Percentiles rank a stretch among this genome's conserved stretches.
phyloP scores from a whole-genome alignment of 371 early-diverging fungal species.

The Mortierella sp. region DNA sequence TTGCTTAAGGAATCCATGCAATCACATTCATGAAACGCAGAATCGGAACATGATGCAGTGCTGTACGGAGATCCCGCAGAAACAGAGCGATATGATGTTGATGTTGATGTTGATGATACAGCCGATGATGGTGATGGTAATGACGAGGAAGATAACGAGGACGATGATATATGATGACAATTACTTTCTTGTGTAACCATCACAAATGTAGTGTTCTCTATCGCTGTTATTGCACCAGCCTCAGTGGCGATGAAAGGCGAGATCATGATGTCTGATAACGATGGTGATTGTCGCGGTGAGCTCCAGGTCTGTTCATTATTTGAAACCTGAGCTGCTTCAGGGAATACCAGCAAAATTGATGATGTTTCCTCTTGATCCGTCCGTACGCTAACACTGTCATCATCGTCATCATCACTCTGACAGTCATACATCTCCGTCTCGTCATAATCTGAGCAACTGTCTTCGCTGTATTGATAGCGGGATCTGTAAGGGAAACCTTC shows the following conservation, averaged over 20 bases:
- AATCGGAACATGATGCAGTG: constrained; percentile 8
- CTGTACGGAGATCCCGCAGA: constrained; percentile 2
- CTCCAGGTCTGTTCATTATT: neutral
- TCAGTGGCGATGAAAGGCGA: neutral
- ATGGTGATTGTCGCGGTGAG: constrained; percentile 20
- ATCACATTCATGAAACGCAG: constrained; percentile 2
- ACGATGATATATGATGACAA: neutral
- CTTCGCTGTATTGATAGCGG: neutral
- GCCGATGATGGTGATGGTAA: neutral
- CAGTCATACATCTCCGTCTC: neutral
- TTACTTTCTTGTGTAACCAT: constrained; percentile 6
- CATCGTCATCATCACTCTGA: neutral
- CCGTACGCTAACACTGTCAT: neutral
- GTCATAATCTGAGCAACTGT: neutral
- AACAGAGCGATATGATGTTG: neutral
- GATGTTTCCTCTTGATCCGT: too few species aligned
- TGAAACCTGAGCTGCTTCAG: too few species aligned
- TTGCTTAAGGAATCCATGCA: neutral
- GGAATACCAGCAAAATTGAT: too few species aligned
- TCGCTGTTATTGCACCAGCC: neutral
- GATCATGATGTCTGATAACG: constrained; percentile 1
- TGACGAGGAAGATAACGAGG: neutral
- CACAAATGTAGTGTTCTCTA: too few species aligned
- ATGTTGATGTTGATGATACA: neutral
- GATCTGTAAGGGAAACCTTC: neutral